phyloP scores from a whole-genome alignment of 345 rosid species.

The Arabidopsis suecica region DNA sequence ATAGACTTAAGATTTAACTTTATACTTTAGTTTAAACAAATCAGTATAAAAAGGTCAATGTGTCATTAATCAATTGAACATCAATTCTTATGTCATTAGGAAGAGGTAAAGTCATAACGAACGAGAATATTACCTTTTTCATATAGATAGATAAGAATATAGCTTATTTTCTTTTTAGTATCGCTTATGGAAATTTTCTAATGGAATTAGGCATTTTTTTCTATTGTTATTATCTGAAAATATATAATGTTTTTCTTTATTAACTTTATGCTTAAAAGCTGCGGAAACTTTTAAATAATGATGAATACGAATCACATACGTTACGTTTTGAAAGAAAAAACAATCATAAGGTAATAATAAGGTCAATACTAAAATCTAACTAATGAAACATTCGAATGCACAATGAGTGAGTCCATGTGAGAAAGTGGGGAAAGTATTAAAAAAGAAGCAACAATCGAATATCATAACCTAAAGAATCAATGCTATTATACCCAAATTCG shows the following conservation, averaged over 20 bases:
- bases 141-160: conserved; percentile 16
- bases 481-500: conserved; percentile 7
- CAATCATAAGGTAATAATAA: not conserved
- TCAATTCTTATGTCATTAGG: not conserved
- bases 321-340: conserved; percentile 1
- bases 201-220: not conserved
- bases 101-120: not conserved
- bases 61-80: too few relatives aligned
- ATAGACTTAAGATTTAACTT: not conserved
- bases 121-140: conserved; percentile 30
- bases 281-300: conserved; percentile 4
- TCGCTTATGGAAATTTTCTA: not conserved
- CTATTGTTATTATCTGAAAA: not conserved
- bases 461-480: conserved; percentile 11
- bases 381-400: conserved; percentile 21
- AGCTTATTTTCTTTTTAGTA: not conserved
- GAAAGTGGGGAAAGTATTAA: not conserved
- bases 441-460: not conserved
- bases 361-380: conserved; percentile 19
- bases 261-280: conserved; percentile 20
- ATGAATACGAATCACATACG: conserved; percentile 28
- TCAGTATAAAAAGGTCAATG: not conserved
- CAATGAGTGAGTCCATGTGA: conserved; percentile 11
- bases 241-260: not conserved
- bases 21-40: not conserved